These are phyloP conservation scores for Magnaporthiopsis incrustans DNA, from an alignment of 2,329 filamentous ascomycete genomes.

Conservation along the genomic window DNA sequence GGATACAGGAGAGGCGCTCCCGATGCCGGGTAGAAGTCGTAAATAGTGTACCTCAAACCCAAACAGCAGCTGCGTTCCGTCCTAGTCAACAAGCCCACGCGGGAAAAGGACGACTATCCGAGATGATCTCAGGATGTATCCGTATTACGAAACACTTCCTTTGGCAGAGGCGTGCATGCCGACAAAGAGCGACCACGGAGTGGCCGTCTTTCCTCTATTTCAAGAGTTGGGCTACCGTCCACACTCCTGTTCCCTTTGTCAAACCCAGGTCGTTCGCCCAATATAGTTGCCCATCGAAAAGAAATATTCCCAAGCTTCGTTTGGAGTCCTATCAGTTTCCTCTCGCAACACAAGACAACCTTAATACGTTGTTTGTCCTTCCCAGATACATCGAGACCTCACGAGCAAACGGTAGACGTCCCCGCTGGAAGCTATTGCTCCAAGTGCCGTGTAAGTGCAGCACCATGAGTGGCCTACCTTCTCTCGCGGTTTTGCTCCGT, in stretches of 20 bases:
- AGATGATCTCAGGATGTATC: neutral
- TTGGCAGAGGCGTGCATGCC: neutral
- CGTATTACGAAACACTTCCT: neutral
- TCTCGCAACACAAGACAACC: neutral
- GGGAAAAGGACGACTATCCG: neutral
- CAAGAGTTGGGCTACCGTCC: neutral
- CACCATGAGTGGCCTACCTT: neutral
- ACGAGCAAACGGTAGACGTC: neutral
- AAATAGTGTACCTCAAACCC: neutral
- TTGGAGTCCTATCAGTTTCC: neutral
- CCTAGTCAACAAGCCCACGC: neutral
- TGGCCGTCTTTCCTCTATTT: neutral
- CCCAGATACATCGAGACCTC: neutral
- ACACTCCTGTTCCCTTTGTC: neutral
- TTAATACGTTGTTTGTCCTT: neutral
- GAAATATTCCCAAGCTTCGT: too few relatives aligned
- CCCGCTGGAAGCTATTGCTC: neutral
- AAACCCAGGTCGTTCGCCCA: neutral
- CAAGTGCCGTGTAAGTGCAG: neutral
- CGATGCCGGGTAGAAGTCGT: neutral
- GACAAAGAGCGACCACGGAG: neutral
- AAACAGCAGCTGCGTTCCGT: neutral
- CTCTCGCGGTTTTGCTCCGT: neutral
- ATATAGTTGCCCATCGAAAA: neutral
- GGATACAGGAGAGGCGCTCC: neutral